Conservation (phyloP, 352 stramenopile genomes). For the Plasmopara halstedii region DNA sequence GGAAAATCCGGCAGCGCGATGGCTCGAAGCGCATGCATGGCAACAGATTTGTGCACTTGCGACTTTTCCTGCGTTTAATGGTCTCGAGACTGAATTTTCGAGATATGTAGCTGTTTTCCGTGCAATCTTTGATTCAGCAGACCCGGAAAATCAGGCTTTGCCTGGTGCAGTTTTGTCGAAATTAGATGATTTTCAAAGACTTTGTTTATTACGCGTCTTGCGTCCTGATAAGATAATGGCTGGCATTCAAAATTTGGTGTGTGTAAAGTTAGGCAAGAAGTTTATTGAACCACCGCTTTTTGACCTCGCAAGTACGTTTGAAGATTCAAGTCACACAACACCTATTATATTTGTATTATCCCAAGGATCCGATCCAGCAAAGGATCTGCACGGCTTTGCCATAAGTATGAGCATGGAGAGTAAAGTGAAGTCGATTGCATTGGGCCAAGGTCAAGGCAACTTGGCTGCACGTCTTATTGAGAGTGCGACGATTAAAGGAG, state of each 20-base stretch:
- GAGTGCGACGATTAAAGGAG: conserved; percentile 75
- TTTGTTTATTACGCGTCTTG: conserved; percentile 74
- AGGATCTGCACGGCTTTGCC: conserved; percentile 89
- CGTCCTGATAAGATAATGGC: conserved; percentile 85
- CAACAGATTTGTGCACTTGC: conserved; percentile 39
- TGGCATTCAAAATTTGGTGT: conserved; percentile 88
- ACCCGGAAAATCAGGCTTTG: conserved; percentile 76
- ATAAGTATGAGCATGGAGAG: conserved; percentile 73
- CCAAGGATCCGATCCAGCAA: conserved; percentile 89
- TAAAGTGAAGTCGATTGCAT: conserved; percentile 89
- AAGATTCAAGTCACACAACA: conserved; percentile 82
- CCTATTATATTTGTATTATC: conserved; percentile 92
- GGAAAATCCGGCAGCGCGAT: conserved; percentile 25
- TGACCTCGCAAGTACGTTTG: conserved; percentile 89
- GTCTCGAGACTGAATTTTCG: conserved; percentile 30
- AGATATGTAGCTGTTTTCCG: conserved; percentile 41
- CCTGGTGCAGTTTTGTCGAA: conserved; percentile 49
- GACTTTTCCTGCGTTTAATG: conserved; percentile 24
- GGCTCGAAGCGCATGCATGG: conserved; percentile 70
- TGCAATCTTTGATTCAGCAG: conserved; percentile 74
- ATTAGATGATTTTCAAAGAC: conserved; percentile 73
- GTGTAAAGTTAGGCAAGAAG: conserved; percentile 70
- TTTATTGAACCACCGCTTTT: conserved; percentile 91
- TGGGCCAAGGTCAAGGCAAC: conserved; percentile 91
- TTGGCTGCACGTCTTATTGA: conserved; percentile 89